Conservation (phyloP, 2,329 filamentous ascomycete genomes). For the Penicillium rolfsii region DNA sequence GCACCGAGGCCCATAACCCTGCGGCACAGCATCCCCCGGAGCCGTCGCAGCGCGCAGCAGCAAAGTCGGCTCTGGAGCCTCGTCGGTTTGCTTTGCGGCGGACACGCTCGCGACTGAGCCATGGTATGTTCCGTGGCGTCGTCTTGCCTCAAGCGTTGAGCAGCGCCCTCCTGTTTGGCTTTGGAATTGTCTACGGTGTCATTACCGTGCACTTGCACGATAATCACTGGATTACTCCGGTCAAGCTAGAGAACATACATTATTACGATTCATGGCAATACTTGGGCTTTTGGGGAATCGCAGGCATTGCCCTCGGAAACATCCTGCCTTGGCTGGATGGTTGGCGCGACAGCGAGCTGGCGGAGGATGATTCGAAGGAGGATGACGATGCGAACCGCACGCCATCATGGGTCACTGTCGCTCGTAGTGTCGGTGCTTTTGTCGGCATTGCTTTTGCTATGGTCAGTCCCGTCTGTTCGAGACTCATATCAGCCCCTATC, state of each 20-base stretch:
- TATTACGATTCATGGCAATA: constrained; percentile 64
- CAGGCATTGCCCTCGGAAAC: constrained; percentile 76
- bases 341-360: constrained; percentile 65
- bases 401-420: constrained; percentile 69
- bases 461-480: constrained; percentile 57
- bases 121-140: constrained; percentile 45
- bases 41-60: constrained; percentile 32
- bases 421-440: constrained; percentile 71
- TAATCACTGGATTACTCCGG: constrained; percentile 63
- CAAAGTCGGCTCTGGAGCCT: constrained; percentile 41
- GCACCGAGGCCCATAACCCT: constrained; percentile 74
- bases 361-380: constrained; percentile 33
- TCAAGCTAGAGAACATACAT: constrained; percentile 62
- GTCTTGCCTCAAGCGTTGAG: constrained; percentile 62
- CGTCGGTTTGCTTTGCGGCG: constrained; percentile 35
- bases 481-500: not conserved
- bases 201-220: constrained; percentile 80
- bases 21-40: constrained; percentile 45
- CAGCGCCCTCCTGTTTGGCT: constrained; percentile 69
- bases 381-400: constrained; percentile 36
- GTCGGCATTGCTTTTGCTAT: constrained; percentile 78
- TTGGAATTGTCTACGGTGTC: constrained; percentile 81
- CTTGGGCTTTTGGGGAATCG: constrained; percentile 77
- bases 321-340: constrained; percentile 83
- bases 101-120: constrained; percentile 42